A percentile compares a stretch with the other conserved stretches of the same genome.
phyloP scores from a whole-genome alignment of 2,329 filamentous ascomycete species.

The Aureobasidium sp. region DNA sequence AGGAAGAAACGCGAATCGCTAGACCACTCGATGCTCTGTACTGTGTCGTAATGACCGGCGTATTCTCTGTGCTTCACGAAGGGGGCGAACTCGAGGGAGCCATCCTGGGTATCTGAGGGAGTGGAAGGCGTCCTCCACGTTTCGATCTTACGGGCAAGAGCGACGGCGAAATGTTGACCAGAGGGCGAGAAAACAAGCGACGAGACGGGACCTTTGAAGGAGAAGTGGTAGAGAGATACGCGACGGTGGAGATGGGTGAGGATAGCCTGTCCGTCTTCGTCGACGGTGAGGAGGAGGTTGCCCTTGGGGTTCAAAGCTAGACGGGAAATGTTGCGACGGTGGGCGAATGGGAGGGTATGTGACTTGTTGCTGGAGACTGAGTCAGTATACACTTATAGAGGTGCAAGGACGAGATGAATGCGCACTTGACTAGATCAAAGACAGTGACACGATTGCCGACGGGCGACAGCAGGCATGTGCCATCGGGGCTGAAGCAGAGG shows the following conservation, averaged over 20 bases:
- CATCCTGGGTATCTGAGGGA: constrained; percentile 62
- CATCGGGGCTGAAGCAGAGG: constrained; percentile 91
- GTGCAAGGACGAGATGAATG: not conserved
- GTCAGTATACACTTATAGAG: not conserved
- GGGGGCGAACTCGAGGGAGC: constrained; percentile 87
- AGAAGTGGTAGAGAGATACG: constrained; percentile 87
- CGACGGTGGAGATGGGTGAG: constrained; percentile 83
- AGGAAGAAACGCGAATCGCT: constrained; percentile 93
- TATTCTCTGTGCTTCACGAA: constrained; percentile 85
- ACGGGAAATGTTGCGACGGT: constrained; percentile 85
- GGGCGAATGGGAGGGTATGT: constrained; percentile 78
- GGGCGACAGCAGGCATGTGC: constrained; percentile 88
- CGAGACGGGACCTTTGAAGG: constrained; percentile 78
- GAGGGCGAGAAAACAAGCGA: constrained; percentile 86
- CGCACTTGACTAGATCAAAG: constrained; percentile 91
- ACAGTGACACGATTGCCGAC: constrained; percentile 94
- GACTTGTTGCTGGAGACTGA: constrained; percentile 66
- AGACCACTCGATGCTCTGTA: constrained; percentile 88
- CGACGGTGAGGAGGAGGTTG: constrained; percentile 85
- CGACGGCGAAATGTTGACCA: constrained; percentile 84
- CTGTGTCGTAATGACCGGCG: constrained; percentile 79
- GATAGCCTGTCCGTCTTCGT: constrained; percentile 90
- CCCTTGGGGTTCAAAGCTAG: constrained; percentile 84
- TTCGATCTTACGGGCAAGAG: constrained; percentile 78
- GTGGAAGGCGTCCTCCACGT: constrained; percentile 94